Conservation (phyloP, 2,329 filamentous ascomycete genomes). For the Lojkania enalia region DNA sequence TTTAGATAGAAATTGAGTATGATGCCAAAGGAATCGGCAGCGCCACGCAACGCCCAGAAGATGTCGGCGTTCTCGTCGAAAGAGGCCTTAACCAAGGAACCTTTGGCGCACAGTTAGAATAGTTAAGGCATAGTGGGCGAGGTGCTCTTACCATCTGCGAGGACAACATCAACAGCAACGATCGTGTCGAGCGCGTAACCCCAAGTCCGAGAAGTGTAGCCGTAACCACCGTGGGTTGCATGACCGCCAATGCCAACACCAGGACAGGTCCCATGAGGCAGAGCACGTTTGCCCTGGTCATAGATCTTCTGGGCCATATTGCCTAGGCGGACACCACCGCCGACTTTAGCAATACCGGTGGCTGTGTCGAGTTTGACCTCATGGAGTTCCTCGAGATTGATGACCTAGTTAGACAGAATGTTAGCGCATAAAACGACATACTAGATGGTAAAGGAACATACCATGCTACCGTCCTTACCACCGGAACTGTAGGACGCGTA, state of each 20-base stretch:
- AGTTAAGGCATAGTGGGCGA: not conserved
- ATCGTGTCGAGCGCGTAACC: conserved; percentile 27
- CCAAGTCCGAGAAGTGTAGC: conserved; percentile 26
- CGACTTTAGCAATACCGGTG: conserved; percentile 46
- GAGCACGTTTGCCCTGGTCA: conserved; percentile 36
- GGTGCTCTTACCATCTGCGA: conserved; percentile 27
- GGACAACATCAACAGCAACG: conserved; percentile 31
- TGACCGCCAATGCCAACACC: conserved; percentile 37
- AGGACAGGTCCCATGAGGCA: conserved; percentile 56
- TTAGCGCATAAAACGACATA: not conserved
- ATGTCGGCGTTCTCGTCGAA: conserved; percentile 30
- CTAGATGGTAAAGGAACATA: conserved; percentile 15
- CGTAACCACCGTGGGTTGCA: conserved; percentile 31
- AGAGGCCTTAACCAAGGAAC: conserved; percentile 31
- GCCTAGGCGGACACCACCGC: conserved; percentile 53
- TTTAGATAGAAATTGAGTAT: conserved; percentile 35
- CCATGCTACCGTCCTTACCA: conserved; percentile 49
- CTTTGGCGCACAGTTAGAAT: not conserved
- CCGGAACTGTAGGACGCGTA: conserved; percentile 55
- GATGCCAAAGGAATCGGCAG: conserved; percentile 41
- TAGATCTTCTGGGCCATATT: conserved; percentile 28
- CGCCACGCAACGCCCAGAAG: conserved; percentile 42
- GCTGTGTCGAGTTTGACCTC: conserved; percentile 13
- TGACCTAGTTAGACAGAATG: conserved; percentile 4
- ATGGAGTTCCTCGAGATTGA: conserved; percentile 10